Conservation (phyloP, 1,284 basidiomycete genomes). For the Leucoagaricus sp. region DNA sequence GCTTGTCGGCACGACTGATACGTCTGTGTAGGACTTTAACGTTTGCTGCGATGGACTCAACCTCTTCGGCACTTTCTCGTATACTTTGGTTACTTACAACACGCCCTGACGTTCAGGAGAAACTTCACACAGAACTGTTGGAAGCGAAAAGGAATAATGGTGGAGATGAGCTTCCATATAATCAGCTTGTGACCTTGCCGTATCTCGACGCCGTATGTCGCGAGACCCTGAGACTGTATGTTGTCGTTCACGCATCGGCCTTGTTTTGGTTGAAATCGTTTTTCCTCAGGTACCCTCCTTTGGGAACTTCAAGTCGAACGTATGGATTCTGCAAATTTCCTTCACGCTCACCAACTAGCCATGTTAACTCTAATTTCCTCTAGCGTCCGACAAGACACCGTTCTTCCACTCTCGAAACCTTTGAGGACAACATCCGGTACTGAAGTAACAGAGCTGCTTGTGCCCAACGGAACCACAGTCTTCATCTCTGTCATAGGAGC, state of each 20-base stretch:
- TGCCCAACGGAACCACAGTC: constrained; percentile 14
- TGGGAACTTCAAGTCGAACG: constrained; percentile 10
- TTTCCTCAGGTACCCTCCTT: constrained; percentile 13
- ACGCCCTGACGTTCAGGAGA: constrained; percentile 19
- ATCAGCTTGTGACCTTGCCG: constrained; percentile 22
- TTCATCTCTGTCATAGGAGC: constrained; percentile 7
- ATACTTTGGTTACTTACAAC: constrained; percentile 11
- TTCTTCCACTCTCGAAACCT: constrained; percentile 15
- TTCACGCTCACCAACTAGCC: too few species aligned
- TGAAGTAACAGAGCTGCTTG: constrained; percentile 11
- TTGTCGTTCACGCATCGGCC: neutral
- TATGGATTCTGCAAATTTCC: neutral
- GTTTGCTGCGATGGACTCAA: constrained; percentile 35
- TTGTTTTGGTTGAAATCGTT: neutral
- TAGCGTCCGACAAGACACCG: constrained; percentile 11
- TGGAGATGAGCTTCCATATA: constrained; percentile 19
- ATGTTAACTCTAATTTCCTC: neutral
- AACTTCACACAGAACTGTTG: constrained; percentile 20
- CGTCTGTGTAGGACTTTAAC: constrained; percentile 41
- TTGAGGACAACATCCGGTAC: constrained; percentile 8
- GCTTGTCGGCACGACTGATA: too few species aligned
- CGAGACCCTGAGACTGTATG: constrained; percentile 26
- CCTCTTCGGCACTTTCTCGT: constrained; percentile 11
- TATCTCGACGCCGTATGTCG: constrained; percentile 25
- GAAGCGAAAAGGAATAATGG: constrained; percentile 13